A percentile compares a stretch with the other conserved stretches of the same genome.
Conservation (phyloP, 2,329 filamentous ascomycete genomes). For the Ceratocystis lukuohia region DNA sequence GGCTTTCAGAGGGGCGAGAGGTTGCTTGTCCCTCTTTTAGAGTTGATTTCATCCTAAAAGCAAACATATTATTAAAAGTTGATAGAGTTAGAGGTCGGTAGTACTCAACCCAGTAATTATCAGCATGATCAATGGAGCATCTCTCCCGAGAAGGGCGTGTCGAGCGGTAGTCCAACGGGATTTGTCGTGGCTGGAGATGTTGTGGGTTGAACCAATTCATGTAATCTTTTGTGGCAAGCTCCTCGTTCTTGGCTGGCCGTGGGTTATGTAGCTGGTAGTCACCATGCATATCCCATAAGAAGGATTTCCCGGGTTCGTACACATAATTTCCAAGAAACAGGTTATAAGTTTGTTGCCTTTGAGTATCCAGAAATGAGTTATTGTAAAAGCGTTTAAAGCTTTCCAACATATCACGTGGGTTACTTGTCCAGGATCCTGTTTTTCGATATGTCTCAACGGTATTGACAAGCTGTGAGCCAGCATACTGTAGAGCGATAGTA, state of each 20-base stretch:
- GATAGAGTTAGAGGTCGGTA: slow-evolving; percentile 81
- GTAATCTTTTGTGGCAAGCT: slow-evolving; percentile 50
- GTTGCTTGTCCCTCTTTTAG: slow-evolving; percentile 48
- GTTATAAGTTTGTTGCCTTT: slow-evolving; percentile 95
- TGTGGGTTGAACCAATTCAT: slow-evolving; percentile 77
- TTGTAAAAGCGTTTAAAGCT: slow-evolving; percentile 99
- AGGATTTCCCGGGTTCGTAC: slow-evolving; percentile 71
- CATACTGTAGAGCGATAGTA: slow-evolving; percentile 94
- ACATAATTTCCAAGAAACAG: slow-evolving; percentile 94
- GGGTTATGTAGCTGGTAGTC: slow-evolving; percentile 95
- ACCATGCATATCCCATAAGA: slow-evolving; percentile 91
- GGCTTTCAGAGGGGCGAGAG: slow-evolving; percentile 50
- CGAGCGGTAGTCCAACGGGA: slow-evolving; percentile 35
- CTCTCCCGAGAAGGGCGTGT: not conserved
- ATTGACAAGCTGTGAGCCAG: slow-evolving; percentile 92
- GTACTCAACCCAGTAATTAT: slow-evolving; percentile 97
- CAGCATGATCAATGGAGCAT: slow-evolving; percentile 48
- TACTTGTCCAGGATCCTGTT: slow-evolving; percentile 97
- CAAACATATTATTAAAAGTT: slow-evolving; percentile 82
- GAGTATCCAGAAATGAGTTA: slow-evolving; percentile 95
- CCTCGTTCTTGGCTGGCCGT: slow-evolving; percentile 62
- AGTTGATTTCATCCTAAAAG: slow-evolving; percentile 83
- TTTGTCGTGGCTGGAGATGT: slow-evolving; percentile 47
- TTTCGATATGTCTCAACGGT: slow-evolving; percentile 99
- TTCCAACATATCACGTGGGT: slow-evolving; percentile 96